Evolutionary conservation across 495 filamentous ascomycete species (phyloP).

Genomic region (Ascobolus immersus): DNA sequence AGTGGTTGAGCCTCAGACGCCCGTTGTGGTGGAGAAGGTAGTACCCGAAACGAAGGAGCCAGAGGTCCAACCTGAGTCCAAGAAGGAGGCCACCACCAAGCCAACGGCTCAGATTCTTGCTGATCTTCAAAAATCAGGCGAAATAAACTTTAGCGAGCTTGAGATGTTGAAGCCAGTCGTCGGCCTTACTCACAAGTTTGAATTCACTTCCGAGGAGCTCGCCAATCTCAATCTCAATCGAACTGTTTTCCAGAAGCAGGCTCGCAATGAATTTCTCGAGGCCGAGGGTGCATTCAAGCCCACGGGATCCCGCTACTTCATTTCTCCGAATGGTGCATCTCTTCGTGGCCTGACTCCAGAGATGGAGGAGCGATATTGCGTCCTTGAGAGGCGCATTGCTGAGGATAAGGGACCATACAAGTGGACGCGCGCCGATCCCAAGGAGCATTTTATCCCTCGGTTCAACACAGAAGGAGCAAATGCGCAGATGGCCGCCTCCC

Average conservation of each 20-base stretch:
- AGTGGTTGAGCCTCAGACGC: too few relatives aligned
- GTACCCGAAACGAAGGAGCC: too few relatives aligned
- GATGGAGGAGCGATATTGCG: slow-evolving; percentile 53
- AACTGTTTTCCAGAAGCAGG: slow-evolving; percentile 10
- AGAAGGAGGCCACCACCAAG: slow-evolving; percentile 18
- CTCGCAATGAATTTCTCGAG: too few relatives aligned
- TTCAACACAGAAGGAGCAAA: too few relatives aligned
- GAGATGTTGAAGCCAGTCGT: slow-evolving; percentile 30
- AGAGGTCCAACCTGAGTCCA: too few relatives aligned
- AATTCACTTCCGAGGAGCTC: slow-evolving; percentile 25
- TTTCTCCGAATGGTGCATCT: slow-evolving; percentile 56
- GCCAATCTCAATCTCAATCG: too few relatives aligned
- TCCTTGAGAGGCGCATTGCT: slow-evolving; percentile 38
- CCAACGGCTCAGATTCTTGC: slow-evolving; percentile 23
- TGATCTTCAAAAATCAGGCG: slow-evolving; percentile 24
- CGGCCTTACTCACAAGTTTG: slow-evolving; percentile 24
- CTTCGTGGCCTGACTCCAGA: slow-evolving; percentile 48
- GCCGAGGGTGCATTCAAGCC: slow-evolving; percentile 8
- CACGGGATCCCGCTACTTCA: slow-evolving; percentile 32
- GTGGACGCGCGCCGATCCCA: too few relatives aligned
- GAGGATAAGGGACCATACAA: too few relatives aligned
- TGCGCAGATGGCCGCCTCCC: too few relatives aligned
- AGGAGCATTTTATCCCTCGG: too few relatives aligned
- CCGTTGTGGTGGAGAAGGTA: too few relatives aligned
- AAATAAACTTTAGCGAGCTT: slow-evolving; percentile 24